phyloP scores from a whole-genome alignment of 495 filamentous ascomycete species.

The Penicillium pancosmium region DNA sequence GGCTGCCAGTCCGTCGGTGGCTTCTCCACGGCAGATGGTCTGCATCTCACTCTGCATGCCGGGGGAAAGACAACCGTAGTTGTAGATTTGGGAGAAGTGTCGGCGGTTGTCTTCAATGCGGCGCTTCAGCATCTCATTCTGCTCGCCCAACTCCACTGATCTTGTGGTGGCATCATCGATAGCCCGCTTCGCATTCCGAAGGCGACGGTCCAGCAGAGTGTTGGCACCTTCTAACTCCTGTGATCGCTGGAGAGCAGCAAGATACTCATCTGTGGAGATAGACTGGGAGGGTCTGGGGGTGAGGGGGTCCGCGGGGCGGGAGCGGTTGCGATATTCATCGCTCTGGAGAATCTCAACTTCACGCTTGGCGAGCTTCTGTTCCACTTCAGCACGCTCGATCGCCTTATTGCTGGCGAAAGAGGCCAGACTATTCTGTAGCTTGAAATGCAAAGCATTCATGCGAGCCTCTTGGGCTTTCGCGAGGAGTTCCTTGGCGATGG shows the following conservation, averaged over 20 bases:
- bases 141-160: constrained; percentile 56
- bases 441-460: constrained; percentile 86
- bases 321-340: constrained; percentile 45
- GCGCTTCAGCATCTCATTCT: constrained; percentile 73
- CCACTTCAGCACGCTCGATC: constrained; percentile 83
- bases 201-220: constrained; percentile 59
- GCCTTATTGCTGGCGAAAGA: constrained; percentile 85
- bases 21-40: constrained; percentile 46
- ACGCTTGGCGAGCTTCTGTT: constrained; percentile 87
- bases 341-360: constrained; percentile 87
- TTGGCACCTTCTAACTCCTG: constrained; percentile 68
- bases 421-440: constrained; percentile 86
- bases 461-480: constrained; percentile 63
- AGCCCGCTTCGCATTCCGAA: constrained; percentile 73
- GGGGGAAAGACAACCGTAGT: constrained; percentile 53
- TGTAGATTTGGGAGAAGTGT: constrained; percentile 71
- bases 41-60: constrained; percentile 47
- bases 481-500: constrained; percentile 58
- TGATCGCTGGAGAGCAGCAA: constrained; percentile 50
- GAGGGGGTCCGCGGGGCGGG: constrained; percentile 36
- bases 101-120: constrained; percentile 87
- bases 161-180: constrained; percentile 67
- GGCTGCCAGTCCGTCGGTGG: constrained; percentile 67
- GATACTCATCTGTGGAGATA: constrained; percentile 41
- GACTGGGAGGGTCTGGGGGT: constrained; percentile 34